phyloP scores from a whole-genome alignment of 257 asterid genomes.

The Solanum chiquidenum region DNA sequence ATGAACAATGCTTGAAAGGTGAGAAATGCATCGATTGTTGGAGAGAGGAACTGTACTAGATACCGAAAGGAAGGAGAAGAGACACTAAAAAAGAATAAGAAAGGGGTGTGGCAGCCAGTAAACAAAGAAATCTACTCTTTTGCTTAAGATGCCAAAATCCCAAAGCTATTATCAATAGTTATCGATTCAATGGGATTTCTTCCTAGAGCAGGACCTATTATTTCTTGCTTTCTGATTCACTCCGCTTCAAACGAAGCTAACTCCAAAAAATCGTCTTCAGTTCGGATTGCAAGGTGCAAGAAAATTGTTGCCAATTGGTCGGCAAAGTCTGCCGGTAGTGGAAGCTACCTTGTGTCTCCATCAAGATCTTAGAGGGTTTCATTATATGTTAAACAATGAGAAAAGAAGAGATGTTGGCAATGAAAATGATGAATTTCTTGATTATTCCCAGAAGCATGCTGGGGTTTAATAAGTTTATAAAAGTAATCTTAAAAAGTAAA shows the following conservation, averaged over 20 bases:
- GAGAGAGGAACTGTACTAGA: too few species aligned
- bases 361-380: neutral
- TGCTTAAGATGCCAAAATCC: too few species aligned
- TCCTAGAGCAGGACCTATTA: neutral
- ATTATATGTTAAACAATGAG: neutral
- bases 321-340: neutral
- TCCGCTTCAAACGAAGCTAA: neutral
- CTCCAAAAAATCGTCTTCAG: neutral
- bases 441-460: neutral
- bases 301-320: neutral
- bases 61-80: too few species aligned
- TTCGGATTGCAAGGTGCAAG: neutral
- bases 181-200: too few species aligned
- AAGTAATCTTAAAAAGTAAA: neutral
- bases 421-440: neutral
- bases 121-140: too few species aligned
- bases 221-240: neutral
- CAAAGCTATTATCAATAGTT: too few species aligned
- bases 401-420: neutral
- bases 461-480: neutral
- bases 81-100: too few species aligned
- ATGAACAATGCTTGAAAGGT: too few species aligned
- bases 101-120: too few species aligned
- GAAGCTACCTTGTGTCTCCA: neutral
- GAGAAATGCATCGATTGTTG: too few species aligned